phyloP scores from a whole-genome alignment of 768 basidiomycete genomes.

The Kwoniella botswanensis region DNA sequence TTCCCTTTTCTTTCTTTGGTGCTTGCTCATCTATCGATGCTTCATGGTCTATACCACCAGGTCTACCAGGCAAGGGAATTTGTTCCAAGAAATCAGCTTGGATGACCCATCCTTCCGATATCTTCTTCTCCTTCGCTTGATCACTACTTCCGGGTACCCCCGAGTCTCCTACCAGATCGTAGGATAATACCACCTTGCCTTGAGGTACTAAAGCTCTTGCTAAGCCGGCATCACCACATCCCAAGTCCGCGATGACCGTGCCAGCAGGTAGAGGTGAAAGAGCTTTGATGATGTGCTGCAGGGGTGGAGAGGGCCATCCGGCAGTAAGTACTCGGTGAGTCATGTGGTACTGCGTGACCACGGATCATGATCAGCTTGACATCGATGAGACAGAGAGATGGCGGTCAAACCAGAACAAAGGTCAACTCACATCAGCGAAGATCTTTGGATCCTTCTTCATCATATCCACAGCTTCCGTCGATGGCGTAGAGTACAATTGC shows the following conservation, averaged over 20 bases:
- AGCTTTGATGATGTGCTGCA: conserved; percentile 74
- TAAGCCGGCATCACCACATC: conserved; percentile 91
- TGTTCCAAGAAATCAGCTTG: conserved; percentile 85
- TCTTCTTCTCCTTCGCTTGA: conserved; percentile 60
- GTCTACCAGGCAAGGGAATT: conserved; percentile 79
- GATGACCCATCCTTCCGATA: conserved; percentile 68
- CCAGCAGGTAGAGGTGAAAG: conserved; percentile 70
- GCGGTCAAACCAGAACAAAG: too few relatives aligned
- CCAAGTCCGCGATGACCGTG: conserved; percentile 86
- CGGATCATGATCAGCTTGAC: conserved; percentile 2
- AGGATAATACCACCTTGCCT: conserved; percentile 60
- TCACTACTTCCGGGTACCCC: conserved; percentile 77
- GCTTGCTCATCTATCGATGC: conserved; percentile 1
- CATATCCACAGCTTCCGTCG: conserved; percentile 73
- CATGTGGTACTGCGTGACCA: conserved; percentile 75
- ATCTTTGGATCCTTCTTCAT: conserved; percentile 81
- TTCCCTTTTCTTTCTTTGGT: conserved; percentile 56
- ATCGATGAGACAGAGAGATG: neutral
- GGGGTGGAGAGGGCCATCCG: conserved; percentile 92
- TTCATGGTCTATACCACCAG: conserved; percentile 35
- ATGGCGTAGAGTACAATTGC: conserved; percentile 83
- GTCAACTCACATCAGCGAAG: conserved; percentile 73
- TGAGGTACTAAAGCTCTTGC: conserved; percentile 74
- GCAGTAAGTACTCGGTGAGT: conserved; percentile 91
- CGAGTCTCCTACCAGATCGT: conserved; percentile 59